Base-by-base conservation (phyloP, 257 asterid genomes). In the Ehretia macrophylla region DNA sequence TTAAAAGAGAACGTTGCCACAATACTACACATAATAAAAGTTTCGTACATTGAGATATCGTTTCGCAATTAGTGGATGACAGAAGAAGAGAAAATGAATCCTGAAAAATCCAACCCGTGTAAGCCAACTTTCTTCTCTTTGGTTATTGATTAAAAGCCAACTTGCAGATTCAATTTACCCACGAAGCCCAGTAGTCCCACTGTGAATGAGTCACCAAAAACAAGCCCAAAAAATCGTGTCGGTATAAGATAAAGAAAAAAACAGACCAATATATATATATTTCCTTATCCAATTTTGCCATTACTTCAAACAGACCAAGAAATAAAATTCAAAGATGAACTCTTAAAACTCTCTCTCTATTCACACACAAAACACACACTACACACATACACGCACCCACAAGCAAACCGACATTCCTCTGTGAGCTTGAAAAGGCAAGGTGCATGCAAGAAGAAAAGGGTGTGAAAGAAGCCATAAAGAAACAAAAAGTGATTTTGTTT, bases 361-460 rank as follows among this genome's bases (percentile, higher is more conserved):
- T 10, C 47, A 42, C 12, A 14, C 12, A 42, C 47, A 10, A 42
- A 14, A 42, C 12, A 14, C 12, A 42, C 47, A 10, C 3, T 1
- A n/a, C n/a, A n/a, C n/a, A n/a, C n/a, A n/a, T 2, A 42, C 47
- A 42, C 12, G 8, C 16, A 42, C 47, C 3, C 35, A 42, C 12
- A 42, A 42, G 47, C 3, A 42, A 72, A 83, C 81, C 84, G 79
- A 83, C 85, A 56, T 73, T 60, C 72, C 32, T 55, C 54, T 58
- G 8, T 8, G 18, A 19, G 47, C 42, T 69, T 23, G 40, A 72
- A 50, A 42, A 81, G 65, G 37, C 22, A 11, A 62, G 67, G 68
- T 72, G 61, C 80, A 72, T 42, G 60, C n/a, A 65, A 69, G 68
- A 73, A 71, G 63, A 38, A 42, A 42, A 42, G 16, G 16, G 14